A percentile compares a stretch with the other conserved stretches of the same genome.
phyloP scores from a whole-genome alignment of 768 basidiomycete species.

The Hirschioporus abietinus region DNA sequence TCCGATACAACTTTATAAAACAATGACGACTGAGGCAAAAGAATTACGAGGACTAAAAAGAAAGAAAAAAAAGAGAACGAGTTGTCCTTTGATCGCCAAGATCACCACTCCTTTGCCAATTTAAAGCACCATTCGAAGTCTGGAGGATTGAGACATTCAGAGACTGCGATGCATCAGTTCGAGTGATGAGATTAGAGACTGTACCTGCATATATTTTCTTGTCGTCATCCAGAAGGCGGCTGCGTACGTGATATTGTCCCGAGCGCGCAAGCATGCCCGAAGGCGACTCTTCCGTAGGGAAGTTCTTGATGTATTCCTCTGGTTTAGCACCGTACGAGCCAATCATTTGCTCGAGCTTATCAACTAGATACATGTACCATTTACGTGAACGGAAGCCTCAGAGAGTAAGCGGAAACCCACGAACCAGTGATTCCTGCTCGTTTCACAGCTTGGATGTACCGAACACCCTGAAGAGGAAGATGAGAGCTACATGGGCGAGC shows the following conservation, averaged over 20 bases:
- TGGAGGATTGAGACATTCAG: constrained; percentile 21
- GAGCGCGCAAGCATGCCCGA: constrained; percentile 82
- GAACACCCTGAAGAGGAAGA: constrained; percentile 48
- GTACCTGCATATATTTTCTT: constrained; percentile 71
- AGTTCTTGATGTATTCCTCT: constrained; percentile 66
- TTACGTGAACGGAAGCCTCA: neutral
- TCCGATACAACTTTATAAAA: neutral
- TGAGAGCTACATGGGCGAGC: neutral
- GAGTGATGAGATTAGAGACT: constrained; percentile 18
- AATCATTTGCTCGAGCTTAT: constrained; percentile 91
- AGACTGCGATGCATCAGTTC: neutral
- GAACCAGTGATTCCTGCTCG: constrained; percentile 68
- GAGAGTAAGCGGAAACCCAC: constrained; percentile 10
- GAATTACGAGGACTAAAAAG: neutral
- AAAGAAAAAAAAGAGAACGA: neutral
- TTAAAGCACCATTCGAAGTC: constrained; percentile 92
- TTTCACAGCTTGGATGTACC: constrained; percentile 89
- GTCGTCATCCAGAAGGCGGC: constrained; percentile 87
- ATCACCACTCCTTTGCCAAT: constrained; percentile 86
- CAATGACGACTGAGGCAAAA: neutral
- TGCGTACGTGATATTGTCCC: constrained; percentile 72
- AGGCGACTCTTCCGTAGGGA: constrained; percentile 59
- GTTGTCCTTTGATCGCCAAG: neutral
- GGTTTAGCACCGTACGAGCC: constrained; percentile 84
- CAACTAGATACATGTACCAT: constrained; percentile 46